Base-by-base conservation (phyloP, 2,329 filamentous ascomycete genomes). In the Claviceps sp. region DNA sequence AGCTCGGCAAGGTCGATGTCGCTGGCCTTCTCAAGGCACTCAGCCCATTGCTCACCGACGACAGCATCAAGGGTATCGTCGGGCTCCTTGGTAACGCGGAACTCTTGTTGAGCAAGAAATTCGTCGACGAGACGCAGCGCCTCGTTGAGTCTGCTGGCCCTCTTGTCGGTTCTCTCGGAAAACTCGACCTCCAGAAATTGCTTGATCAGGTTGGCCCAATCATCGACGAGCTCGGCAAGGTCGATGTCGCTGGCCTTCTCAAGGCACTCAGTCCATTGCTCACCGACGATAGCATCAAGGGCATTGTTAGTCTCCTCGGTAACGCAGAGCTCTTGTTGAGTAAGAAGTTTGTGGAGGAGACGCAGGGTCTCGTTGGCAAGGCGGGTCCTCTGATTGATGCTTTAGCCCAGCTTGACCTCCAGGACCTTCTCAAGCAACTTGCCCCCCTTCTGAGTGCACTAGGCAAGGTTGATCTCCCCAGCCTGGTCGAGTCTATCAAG, bases 181-280 rank as follows among this genome's bases (percentile, higher is more conserved):
- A 65, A 45, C 61, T 69, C 10, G 64, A 71, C 39, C 52, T 71
- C 0, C 51, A 62, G 50, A 63, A 61, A 6, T 22, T 64, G 0
- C 55, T 64, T 5, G 58, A 65, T 11, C 62, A 67, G 2, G 46
- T 70, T 1, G 60, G 60, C 5, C 68, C 68, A 0, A 54, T 72
- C 11, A 52, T 64, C 19, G 50, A 60, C 14, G 56, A 54, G 16
- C 43, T 64, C 2, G 56, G 62, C 56, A 63, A 66, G 43, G 54
- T 68, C 22, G 63, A 68, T 30, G 56, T 68, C 1, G 53, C 60
- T 16, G 62, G 62, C 1, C 55, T 68, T 1, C 42, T 68, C 0
- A 56, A 61, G 1, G 52, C 64, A 1, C 48, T 68, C 0, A 52
- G 56, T 5, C 65, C 65, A 42, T 69, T 2, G 59, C 60, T 7